Base-by-base conservation (phyloP, 176 grass and related monocot species). In the Saccharum spontaneum region DNA sequence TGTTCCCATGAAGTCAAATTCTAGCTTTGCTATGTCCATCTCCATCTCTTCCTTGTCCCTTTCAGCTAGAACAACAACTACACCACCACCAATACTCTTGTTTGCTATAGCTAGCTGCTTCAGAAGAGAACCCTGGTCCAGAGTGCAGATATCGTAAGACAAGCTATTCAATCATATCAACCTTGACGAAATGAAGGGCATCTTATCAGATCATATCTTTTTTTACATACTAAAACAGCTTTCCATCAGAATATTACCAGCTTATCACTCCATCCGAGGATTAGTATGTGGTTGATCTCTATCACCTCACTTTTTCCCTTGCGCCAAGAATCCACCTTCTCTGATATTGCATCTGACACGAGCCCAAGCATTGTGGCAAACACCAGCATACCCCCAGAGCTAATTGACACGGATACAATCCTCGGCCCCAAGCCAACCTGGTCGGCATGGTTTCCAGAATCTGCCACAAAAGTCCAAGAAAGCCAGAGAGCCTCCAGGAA, bases 41-140 rank as follows among this genome's bases (percentile, higher is more conserved):
- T 98, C 97, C 97, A 98, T 98, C 85, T 95, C 95, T 84, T 95
- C 93, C 80, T 98, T 98, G 57, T 95, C 91, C 76, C 97, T 95
- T 93, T 98, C 97, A 52, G 97, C 97, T 31, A 98, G 79, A 89
- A 98, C 95, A 48, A 98, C 97, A 87, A 98, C 88, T 28, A 98
- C 96, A 79, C 96, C 93, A 79, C 96, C 96, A 83, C 96, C 93
- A 76, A 98, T 87, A 91, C 97, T 98, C 86, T 95, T 98, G 82
- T 98, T 98, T 45, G 97, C 97, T 80, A 98, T 94, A 87, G 97
- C 97, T 82, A 98, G 80, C 76, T 98, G 97, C 89, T 98, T 98
- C 73, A 98, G 89, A 92, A 98, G 93, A 57, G 93, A 94, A 23
- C 97, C 97, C 97, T 98, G 78, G 39, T 79, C 73, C 77, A 89